These are phyloP conservation scores for Yarrowia yakushimensis DNA, from an alignment of 805 yeast genomes.

Conservation along the genomic window DNA sequence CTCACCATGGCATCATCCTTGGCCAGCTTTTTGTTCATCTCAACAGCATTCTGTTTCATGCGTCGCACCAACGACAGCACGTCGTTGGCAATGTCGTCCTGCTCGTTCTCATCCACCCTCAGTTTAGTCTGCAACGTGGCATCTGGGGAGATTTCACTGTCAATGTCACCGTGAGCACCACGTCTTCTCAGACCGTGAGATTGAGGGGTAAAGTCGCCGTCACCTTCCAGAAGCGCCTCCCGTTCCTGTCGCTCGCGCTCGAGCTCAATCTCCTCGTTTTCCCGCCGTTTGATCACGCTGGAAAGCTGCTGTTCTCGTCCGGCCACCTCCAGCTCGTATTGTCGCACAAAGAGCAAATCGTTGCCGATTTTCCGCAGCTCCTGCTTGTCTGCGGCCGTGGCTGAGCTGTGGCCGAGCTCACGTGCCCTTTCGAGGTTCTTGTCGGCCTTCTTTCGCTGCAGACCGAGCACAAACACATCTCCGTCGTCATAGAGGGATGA, in stretches of 20 bases:
- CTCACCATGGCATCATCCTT: constrained; percentile 38
- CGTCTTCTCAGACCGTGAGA: neutral
- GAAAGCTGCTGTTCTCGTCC: constrained; percentile 5
- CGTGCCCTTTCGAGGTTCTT: constrained; percentile 4
- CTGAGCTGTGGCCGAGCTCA: neutral
- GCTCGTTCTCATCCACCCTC: constrained; percentile 37
- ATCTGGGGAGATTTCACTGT: neutral
- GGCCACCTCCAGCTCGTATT: constrained; percentile 8
- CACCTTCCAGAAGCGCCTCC: constrained; percentile 11
- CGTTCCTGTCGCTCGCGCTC: constrained; percentile 15
- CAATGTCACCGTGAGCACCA: neutral
- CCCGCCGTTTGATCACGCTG: neutral
- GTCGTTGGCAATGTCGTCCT: constrained; percentile 49
- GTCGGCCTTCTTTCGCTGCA: neutral
- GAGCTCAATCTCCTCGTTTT: neutral
- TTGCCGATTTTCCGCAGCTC: constrained; percentile 10
- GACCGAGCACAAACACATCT: constrained; percentile 7
- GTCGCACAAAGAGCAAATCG: constrained; percentile 15
- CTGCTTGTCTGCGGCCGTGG: neutral
- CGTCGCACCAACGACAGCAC: constrained; percentile 47
- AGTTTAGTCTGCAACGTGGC: constrained; percentile 31
- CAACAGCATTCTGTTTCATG: constrained; percentile 48
- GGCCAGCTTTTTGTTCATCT: constrained; percentile 42
- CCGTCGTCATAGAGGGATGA: neutral
- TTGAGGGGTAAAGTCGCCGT: neutral